These are phyloP conservation scores for Stellera chamaejasme DNA, from an alignment of 345 rosid species.

Conservation along the genomic window DNA sequence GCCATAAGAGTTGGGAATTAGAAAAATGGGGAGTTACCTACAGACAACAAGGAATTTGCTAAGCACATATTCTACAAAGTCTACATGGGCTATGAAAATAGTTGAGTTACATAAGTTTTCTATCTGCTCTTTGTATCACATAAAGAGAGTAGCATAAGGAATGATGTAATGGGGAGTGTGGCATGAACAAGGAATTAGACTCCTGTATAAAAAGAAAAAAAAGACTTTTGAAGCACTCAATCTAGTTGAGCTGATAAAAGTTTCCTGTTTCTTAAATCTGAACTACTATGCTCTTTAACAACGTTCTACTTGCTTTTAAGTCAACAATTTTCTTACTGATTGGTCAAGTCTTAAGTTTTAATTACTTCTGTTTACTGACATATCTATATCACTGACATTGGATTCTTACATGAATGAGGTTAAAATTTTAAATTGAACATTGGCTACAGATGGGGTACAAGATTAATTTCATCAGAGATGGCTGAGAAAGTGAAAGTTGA, in stretches of 20 bases:
- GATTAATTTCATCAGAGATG: conserved; percentile 64
- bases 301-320: conserved; percentile 3
- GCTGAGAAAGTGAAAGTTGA: conserved; percentile 97
- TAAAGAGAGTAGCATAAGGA: not conserved
- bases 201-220: too few relatives aligned
- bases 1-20: conserved; percentile 78
- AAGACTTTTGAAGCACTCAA: too few relatives aligned
- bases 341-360: too few relatives aligned
- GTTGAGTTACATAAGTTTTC: conserved; percentile 29
- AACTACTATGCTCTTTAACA: conserved; percentile 51
- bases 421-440: too few relatives aligned
- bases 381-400: conserved; percentile 59
- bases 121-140: not conserved
- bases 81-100: conserved; percentile 93
- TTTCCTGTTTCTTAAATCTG: too few relatives aligned
- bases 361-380: conserved; percentile 73
- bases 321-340: too few relatives aligned
- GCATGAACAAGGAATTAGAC: not conserved
- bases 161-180: not conserved
- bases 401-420: conserved; percentile 92
- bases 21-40: conserved; percentile 60
- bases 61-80: conserved; percentile 85
- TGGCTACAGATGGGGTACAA: conserved; percentile 89
- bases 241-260: not conserved
- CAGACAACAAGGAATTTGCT: conserved; percentile 88